Evolutionary conservation across 176 grass and related monocot species (phyloP).

Genomic region (Hordeum vulgare): MorexV3_pseudomolecules_assembly NC_058524.1:538534280-538534779

Average conservation of each 20-base stretch:
- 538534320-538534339: conserved; percentile 55
- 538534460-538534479: conserved; percentile 34
- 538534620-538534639: conserved; percentile 55
- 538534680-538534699: conserved; percentile 41
- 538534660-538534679: conserved; percentile 60
- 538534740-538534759: conserved; percentile 66
- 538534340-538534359: conserved; percentile 33
- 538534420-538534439: conserved; percentile 53
- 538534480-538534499: conserved; percentile 29
- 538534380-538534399: conserved; percentile 27
- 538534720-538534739: conserved; percentile 69
- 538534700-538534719: conserved; percentile 6
- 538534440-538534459: conserved; percentile 48
- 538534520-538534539: conserved; percentile 56
- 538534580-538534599: conserved; percentile 58
- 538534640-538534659: conserved; percentile 57
- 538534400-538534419: conserved; percentile 53
- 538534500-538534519: conserved; percentile 32
- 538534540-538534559: conserved; percentile 72
- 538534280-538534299: conserved; percentile 33
- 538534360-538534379: conserved; percentile 35
- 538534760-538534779: conserved; percentile 56
- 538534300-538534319: conserved; percentile 62
- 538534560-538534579: conserved; percentile 44
- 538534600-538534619: conserved; percentile 38